Evolutionary conservation across 495 filamentous ascomycete species (phyloP).

Genomic region (Penicillium pulvis): DNA sequence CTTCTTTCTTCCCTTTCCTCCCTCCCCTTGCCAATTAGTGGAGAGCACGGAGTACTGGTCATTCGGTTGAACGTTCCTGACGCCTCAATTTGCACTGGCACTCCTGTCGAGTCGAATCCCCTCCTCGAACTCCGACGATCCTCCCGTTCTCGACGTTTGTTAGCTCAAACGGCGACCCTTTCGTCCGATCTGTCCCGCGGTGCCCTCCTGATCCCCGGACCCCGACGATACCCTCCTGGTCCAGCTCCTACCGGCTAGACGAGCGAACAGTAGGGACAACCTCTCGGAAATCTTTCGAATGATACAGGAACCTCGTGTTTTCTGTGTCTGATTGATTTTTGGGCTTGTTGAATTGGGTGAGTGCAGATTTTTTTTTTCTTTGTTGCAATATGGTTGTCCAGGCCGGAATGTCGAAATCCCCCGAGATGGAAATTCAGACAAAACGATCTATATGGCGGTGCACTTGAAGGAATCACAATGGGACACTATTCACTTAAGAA

Average conservation of each 20-base stretch:
- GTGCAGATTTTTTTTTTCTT: slow-evolving; percentile 24
- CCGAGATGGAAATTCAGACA: neutral
- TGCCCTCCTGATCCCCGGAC: slow-evolving; percentile 38
- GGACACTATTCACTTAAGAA: neutral
- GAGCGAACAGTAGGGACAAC: slow-evolving; percentile 42
- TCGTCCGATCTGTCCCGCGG: slow-evolving; percentile 33
- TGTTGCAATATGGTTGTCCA: slow-evolving; percentile 13
- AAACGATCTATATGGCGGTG: neutral
- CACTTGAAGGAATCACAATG: neutral
- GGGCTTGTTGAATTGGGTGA: slow-evolving; percentile 38
- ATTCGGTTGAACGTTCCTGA: slow-evolving; percentile 19
- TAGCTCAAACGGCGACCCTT: slow-evolving; percentile 50
- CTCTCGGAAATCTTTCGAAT: slow-evolving; percentile 30
- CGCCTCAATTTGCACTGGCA: slow-evolving; percentile 27
- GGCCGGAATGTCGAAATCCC: slow-evolving; percentile 13
- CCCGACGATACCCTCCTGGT: slow-evolving; percentile 43
- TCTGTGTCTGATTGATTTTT: slow-evolving; percentile 27
- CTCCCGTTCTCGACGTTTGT: slow-evolving; percentile 46
- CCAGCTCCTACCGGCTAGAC: slow-evolving; percentile 52
- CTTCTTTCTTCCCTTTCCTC: slow-evolving; percentile 57
- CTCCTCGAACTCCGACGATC: slow-evolving; percentile 44
- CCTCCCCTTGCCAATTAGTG: slow-evolving; percentile 54
- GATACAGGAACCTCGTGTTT: slow-evolving; percentile 25
- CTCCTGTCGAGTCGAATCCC: slow-evolving; percentile 52
- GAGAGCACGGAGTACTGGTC: slow-evolving; percentile 47